Base-by-base conservation (phyloP, 2,329 filamentous ascomycete genomes). In the Purpureocillium takamizusanense region DNA sequence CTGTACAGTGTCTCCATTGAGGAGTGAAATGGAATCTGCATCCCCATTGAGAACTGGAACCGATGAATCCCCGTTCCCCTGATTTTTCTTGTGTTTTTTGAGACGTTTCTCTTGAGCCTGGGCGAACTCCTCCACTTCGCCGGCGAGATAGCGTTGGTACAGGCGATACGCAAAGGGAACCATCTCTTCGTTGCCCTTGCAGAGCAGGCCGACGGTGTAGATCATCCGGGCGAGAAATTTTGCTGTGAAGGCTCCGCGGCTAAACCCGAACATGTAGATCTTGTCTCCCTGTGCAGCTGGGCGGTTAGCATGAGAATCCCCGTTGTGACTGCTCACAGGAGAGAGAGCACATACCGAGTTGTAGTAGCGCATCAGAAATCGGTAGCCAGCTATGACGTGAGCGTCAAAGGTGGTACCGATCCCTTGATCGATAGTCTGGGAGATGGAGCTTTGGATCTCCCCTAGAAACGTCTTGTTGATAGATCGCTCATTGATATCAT, bases 211-310 rank as follows among this genome's bases (percentile, higher is more conserved):
- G 10, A 72, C 61, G 3, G 59, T 61, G 39, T 68, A 55, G 31
- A 74, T 52, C 70, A 74, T 73, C 33, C 67, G 61, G 0, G 70
- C 65, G 2, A 74, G 59, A 46, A 74, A 72, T 16, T 65, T 65
- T n/a, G 70, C 70, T 1, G 67, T 72, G 45, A 68, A 73, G 11
- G 70, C 69, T 2, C 70, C 70, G 16, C 70, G 64, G 7, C 63
- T 68, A 48, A 74, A 74, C 11, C 70, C 70, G 35, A 74, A 74
- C 47, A 74, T 66, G 46, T 73, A 75, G 27, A 75, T 71, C 35
- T 65, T 64, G 44, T 70, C 69, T 1, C 61, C 66, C 50, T 68
- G 60, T 48, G 10, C 10, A n/a, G 11, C 3, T 12, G 2, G 9
- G 11, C 11, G 36, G n/a, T n/a, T n/a, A n/a, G 29, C n/a, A 15